These are phyloP conservation scores for Trichosporon inkin DNA, from an alignment of 1,284 basidiomycete species.

Conservation along the genomic window DNA sequence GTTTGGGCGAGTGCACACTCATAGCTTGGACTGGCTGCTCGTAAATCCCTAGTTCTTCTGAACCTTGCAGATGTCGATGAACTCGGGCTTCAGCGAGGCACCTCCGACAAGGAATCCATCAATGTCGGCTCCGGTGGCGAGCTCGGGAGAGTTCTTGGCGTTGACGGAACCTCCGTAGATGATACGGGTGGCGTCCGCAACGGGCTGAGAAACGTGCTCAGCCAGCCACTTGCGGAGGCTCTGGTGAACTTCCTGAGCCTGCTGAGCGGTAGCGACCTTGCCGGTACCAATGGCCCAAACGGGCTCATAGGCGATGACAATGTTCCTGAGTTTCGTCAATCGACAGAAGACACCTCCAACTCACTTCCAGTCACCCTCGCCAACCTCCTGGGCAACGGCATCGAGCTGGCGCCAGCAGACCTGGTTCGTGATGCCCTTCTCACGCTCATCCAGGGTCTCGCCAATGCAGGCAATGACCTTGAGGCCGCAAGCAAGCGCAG, in stretches of 20 bases:
- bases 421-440: slow-evolving; percentile 68
- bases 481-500: slow-evolving; percentile 59
- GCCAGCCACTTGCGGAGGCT: slow-evolving; percentile 76
- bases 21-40: slow-evolving; percentile 1
- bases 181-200: slow-evolving; percentile 75
- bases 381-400: slow-evolving; percentile 64
- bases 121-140: slow-evolving; percentile 72
- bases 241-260: slow-evolving; percentile 86
- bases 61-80: slow-evolving; percentile 85
- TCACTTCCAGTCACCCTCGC: slow-evolving; percentile 73
- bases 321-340: slow-evolving; percentile 56
- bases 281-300: slow-evolving; percentile 99
- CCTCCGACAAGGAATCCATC: slow-evolving; percentile 99
- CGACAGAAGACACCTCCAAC: slow-evolving; percentile 26
- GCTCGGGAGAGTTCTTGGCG: slow-evolving; percentile 79
- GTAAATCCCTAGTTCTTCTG: slow-evolving; percentile 24
- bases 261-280: slow-evolving; percentile 77
- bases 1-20: neutral
- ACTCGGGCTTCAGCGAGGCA: slow-evolving; percentile 95
- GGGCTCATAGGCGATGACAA: slow-evolving; percentile 93
- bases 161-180: slow-evolving; percentile 96
- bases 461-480: slow-evolving; percentile 94
- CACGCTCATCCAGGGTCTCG: slow-evolving; percentile 87
- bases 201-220: slow-evolving; percentile 61
- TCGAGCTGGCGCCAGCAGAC: slow-evolving; percentile 81